Base-by-base conservation (phyloP, 495 filamentous ascomycete genomes). In the Chaetomium fimeti region DNA sequence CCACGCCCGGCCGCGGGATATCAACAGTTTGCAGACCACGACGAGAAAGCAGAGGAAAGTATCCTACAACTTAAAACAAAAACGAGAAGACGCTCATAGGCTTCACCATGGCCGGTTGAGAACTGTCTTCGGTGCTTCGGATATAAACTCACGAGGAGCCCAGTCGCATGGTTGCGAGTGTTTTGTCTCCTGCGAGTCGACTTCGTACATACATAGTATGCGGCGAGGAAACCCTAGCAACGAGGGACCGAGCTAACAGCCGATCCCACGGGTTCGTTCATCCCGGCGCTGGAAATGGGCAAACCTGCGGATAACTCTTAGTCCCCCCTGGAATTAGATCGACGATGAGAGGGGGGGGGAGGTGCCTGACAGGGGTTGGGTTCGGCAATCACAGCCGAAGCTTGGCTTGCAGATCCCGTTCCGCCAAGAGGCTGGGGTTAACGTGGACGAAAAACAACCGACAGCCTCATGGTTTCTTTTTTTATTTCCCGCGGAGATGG, bases 331-430 rank as follows among this genome's bases (percentile, higher is more conserved):
- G 45, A 20, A 24, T 49, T 9, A 24, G 45, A 49, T 49, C 45
- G 45, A 49, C 18, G 45, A 49, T 24, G 45, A 18, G 45, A 49
- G 12, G 20, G n/a, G 45, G 42, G 18, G 20, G 45, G 45, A 49
- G 45, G 45, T 49, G 45, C 45, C 45, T 49, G 45, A 24, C 45
- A 49, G 20, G 45, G 45, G 58, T 20, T 18, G 2, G 47, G 11
- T 16, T 51, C 58, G 56, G 56, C 42, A 59, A 20, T 32, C 56
- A 61, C 8, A 61, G 20, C 45, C 58, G 58, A 61, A 32, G 45
- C 66, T 74, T 72, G 68, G 67, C 66, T 28, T 71, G 69, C 71
- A 73, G 69, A 71, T 73, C 68, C 60, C 32, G 52, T 53, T 27
- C n/a, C 53, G 65, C 65, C 62, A 60, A 68, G 66, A 49, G 36